Evolutionary conservation across 257 asterid genomes (phyloP).

Genomic region (Nicotiana tomentosiformis): DNA sequence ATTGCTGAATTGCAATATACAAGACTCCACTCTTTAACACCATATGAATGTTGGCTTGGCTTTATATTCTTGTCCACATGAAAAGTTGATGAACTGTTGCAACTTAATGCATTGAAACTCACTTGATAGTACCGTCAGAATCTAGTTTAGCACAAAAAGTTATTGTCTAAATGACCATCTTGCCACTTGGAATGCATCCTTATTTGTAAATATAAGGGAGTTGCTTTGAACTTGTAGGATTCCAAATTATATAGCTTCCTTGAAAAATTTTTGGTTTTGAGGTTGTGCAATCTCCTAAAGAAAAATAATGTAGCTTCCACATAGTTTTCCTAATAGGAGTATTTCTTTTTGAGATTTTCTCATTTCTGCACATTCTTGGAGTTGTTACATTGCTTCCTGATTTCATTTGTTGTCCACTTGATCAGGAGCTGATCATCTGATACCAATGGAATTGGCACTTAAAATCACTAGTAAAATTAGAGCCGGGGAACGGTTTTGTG

Average conservation of each 20-base stretch:
- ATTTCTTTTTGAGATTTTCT: neutral
- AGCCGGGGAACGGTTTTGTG: constrained; percentile 72
- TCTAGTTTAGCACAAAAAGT: no score
- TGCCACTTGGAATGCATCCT: neutral
- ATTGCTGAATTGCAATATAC: neutral
- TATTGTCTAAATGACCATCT: neutral
- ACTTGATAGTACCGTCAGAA: no score
- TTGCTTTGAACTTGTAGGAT: neutral
- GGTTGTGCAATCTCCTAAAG: neutral
- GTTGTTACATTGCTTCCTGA: constrained; percentile 4
- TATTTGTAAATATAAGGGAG: neutral
- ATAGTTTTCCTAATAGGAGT: neutral
- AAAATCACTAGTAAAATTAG: constrained; percentile 75
- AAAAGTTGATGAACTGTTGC: neutral
- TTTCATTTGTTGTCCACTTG: neutral
- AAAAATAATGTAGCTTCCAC: neutral
- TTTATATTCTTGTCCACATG: neutral
- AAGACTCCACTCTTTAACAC: neutral
- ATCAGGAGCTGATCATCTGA: constrained; percentile 85
- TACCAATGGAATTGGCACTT: constrained; percentile 74
- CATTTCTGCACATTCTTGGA: neutral
- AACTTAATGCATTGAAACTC: neutral
- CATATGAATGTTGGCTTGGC: neutral
- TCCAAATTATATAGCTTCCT: neutral
- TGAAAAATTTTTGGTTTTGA: neutral